phyloP scores from a whole-genome alignment of 73 alveolate genomes.

The Paramecium biaurelia region DNA sequence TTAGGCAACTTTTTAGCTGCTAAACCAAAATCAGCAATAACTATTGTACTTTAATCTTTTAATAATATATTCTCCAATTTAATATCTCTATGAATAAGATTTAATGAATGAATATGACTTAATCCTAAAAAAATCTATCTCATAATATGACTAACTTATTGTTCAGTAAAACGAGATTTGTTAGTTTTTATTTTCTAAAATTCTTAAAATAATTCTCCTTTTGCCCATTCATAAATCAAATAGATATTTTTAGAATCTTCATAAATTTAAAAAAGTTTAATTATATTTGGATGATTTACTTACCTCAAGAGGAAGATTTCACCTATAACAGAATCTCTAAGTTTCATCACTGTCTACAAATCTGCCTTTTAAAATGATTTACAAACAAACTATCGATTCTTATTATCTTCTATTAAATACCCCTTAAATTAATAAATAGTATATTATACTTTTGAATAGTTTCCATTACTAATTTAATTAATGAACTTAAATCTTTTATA shows the following conservation, averaged over 20 bases:
- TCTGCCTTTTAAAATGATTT: neutral
- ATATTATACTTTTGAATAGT: conserved; percentile 3
- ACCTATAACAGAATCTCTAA: conserved; percentile 24
- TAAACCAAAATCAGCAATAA: conserved; percentile 42
- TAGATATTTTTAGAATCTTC: neutral
- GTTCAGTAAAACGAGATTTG: neutral
- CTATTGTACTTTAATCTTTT: neutral
- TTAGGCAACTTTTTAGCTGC: neutral
- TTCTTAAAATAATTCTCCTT: conserved; percentile 7
- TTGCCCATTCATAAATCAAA: neutral
- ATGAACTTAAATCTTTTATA: neutral
- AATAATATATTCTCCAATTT: conserved; percentile 28
- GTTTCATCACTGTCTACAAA: neutral
- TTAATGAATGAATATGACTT: conserved; percentile 51
- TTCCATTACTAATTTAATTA: conserved; percentile 26
- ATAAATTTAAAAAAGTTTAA: conserved; percentile 14
- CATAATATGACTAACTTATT: neutral
- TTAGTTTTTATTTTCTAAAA: neutral
- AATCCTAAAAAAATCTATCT: conserved; percentile 35
- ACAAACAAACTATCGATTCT: neutral
- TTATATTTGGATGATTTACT: neutral
- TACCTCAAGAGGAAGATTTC: conserved; percentile 18
- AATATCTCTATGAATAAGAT: conserved; percentile 57
- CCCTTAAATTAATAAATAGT: neutral
- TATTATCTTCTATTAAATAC: neutral